Evolutionary conservation across 1,139 yeast genomes (phyloP).

Genomic region (Lodderomyces margitis): DNA sequence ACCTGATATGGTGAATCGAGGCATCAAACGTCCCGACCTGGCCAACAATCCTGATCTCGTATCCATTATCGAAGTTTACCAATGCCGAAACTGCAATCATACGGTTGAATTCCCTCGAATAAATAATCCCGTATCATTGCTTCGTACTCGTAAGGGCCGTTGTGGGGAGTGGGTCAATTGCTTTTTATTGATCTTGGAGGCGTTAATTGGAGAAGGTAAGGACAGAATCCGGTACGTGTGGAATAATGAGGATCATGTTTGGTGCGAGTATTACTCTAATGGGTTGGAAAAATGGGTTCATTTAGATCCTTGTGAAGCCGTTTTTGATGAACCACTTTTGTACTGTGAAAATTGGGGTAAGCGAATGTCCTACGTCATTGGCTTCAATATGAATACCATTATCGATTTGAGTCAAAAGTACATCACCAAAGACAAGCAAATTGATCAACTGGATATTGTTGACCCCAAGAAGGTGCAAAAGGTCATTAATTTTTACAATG

Average conservation of each 20-base stretch:
- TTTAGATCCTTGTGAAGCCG: slow-evolving; percentile 84
- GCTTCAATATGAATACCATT: slow-evolving; percentile 58
- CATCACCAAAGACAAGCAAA: slow-evolving; percentile 48
- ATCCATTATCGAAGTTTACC: slow-evolving; percentile 55
- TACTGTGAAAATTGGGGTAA: slow-evolving; percentile 91
- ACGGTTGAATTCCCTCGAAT: slow-evolving; percentile 70
- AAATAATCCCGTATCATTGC: slow-evolving; percentile 60
- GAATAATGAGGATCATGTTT: slow-evolving; percentile 93
- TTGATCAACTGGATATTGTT: slow-evolving; percentile 49
- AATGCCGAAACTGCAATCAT: slow-evolving; percentile 51
- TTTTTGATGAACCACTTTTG: slow-evolving; percentile 75
- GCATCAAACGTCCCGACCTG: slow-evolving; percentile 13
- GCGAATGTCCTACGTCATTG: slow-evolving; percentile 84
- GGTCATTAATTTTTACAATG: slow-evolving; percentile 39
- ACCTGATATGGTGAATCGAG: slow-evolving; percentile 17
- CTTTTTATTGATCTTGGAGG: slow-evolving; percentile 65
- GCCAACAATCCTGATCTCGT: slow-evolving; percentile 31
- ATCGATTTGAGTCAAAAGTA: slow-evolving; percentile 72
- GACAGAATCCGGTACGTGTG: slow-evolving; percentile 68
- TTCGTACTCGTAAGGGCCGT: slow-evolving; percentile 67
- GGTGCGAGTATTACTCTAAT: slow-evolving; percentile 86
- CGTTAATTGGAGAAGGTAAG: slow-evolving; percentile 48
- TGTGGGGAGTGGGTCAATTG: slow-evolving; percentile 98
- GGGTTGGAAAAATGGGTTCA: slow-evolving; percentile 75
- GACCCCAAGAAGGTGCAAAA: slow-evolving; percentile 38